Base-by-base conservation (phyloP, 2,329 filamentous ascomycete species). In the Clonostachys solani region DNA sequence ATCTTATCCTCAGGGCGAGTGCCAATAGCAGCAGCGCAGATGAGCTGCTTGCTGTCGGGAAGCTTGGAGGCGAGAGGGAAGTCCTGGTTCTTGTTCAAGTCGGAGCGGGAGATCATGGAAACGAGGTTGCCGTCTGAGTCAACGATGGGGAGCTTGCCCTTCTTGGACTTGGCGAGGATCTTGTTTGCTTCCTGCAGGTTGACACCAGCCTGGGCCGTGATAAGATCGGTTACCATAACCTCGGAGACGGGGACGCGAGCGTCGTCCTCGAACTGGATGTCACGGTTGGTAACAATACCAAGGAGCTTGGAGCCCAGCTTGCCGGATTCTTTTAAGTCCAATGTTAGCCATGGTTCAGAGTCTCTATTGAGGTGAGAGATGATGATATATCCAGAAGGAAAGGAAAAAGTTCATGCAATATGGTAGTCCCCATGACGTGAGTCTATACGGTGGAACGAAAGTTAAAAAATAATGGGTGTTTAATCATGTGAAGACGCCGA, bases 401-500 rank as follows among this genome's bases (percentile, higher is more conserved):
- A 12, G 18, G 19, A 44, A 48, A 37, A 44, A 50, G 33, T 29
- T 23, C 33, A 18, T 16, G 19, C 15, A 18, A 51, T 72, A 66
- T 63, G 54, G 53, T 47, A 50, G 50, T 96, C 91, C 89, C 81
- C 91, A 96, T 76, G 80, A 89, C 88, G 81, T 80, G 52, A 80
- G 85, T 88, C 87, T 82, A 86, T 95, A 80, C 89, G 90, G 94
- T 92, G 92, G 94, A 99, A 99, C 94, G 94, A 99, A 99, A 99
- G 94, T 97, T 97, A 96, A 87, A 82, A 75, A 74, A 72, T 76
- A 80, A 78, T 75, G 72, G 78, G 76, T 82, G 78, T 81, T 78
- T 89, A 94, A 96, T 96, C 89, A 91, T 71, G 64, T 48, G 36
- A 29, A 45, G 40, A 36, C 44, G 23, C 45, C 42, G 46, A 38